phyloP scores from a whole-genome alignment of 106 monocot genomes.

The Allium fistulosum region DNA sequence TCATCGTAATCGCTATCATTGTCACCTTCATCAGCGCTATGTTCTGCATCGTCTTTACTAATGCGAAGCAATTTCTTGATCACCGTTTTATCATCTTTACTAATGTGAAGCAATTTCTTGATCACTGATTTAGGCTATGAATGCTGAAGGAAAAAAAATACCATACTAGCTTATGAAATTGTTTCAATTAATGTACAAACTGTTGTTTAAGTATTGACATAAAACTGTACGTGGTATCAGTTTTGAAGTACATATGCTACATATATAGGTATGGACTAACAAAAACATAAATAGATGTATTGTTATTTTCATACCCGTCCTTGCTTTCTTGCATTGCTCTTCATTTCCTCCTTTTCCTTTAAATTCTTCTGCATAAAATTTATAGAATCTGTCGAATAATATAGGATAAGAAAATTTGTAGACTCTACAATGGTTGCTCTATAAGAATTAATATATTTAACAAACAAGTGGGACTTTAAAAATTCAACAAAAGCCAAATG shows the following conservation, averaged over 20 bases:
- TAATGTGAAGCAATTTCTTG: slow-evolving; percentile 77
- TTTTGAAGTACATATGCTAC: background rate
- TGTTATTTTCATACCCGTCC: background rate
- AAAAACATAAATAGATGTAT: background rate
- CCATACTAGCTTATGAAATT: background rate
- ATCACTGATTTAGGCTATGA: slow-evolving; percentile 69
- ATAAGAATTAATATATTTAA: too few species aligned
- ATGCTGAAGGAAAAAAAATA: slow-evolving; percentile 15
- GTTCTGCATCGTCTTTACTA: slow-evolving; percentile 32
- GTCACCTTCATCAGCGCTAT: slow-evolving; percentile 58
- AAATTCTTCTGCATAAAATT: too few species aligned
- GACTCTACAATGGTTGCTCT: background rate
- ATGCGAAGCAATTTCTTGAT: too few species aligned
- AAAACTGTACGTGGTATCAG: too few species aligned
- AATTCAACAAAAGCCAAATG: too few species aligned
- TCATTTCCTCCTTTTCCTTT: background rate
- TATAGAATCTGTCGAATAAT: too few species aligned
- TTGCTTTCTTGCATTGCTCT: slow-evolving; percentile 2
- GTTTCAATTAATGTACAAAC: background rate
- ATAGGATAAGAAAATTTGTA: too few species aligned
- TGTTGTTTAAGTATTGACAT: too few species aligned
- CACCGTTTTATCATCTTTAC: slow-evolving; percentile 5
- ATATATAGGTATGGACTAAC: background rate
- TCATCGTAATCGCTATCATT: slow-evolving; percentile 30
- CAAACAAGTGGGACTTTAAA: too few species aligned